phyloP scores from a whole-genome alignment of 306 rosid species.

The Ziziphus jujuba region DNA sequence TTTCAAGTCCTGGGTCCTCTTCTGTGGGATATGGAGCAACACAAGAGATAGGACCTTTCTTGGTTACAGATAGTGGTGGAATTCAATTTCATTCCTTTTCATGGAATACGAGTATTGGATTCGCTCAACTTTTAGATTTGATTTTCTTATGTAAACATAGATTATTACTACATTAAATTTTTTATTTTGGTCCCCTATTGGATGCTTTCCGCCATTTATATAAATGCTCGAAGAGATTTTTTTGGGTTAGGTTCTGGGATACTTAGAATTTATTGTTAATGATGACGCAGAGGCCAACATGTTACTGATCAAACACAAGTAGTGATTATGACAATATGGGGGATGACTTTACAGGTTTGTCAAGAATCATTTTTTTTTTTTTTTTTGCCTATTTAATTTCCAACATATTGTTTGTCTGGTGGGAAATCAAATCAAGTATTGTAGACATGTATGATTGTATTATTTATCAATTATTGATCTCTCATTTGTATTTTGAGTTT shows the following conservation, averaged over 20 bases:
- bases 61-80: conserved; percentile 57
- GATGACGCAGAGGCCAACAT: conserved; percentile 79
- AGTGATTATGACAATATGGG: conserved; percentile 69
- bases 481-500: conserved; percentile 1
- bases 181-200: too few relatives aligned
- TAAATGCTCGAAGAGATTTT: too few relatives aligned
- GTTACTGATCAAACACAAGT: conserved; percentile 74
- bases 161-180: not conserved
- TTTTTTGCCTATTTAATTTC: too few relatives aligned
- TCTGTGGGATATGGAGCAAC: conserved; percentile 98
- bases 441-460: too few relatives aligned
- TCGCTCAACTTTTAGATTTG: too few relatives aligned
- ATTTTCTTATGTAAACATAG: not conserved
- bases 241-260: conserved; percentile 4
- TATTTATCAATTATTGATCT: too few relatives aligned
- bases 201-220: conserved; percentile 38
- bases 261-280: conserved; percentile 17
- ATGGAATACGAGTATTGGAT: conserved; percentile 75
- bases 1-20: conserved; percentile 93
- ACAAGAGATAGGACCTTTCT: conserved; percentile 92
- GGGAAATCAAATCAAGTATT: too few relatives aligned
- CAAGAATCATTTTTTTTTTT: too few relatives aligned
- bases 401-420: too few relatives aligned
- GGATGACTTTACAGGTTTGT: conserved; percentile 78
- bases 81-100: conserved; percentile 60